Conservation (phyloP, 495 filamentous ascomycete species). For the Hypoxylon intermedium region DNA sequence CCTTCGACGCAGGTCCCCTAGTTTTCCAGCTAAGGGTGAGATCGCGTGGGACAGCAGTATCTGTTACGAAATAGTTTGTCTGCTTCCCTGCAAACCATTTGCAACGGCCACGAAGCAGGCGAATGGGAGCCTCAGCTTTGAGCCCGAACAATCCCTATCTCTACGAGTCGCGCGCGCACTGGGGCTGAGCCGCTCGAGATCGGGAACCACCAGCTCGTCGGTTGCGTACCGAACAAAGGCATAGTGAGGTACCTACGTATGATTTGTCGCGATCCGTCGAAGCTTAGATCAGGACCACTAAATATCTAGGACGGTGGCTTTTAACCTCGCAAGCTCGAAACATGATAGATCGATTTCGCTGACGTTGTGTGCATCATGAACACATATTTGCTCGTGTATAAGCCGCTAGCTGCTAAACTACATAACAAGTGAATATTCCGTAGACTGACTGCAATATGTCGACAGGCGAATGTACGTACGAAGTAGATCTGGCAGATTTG, state of each 20-base stretch:
- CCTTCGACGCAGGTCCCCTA: constrained; percentile 28
- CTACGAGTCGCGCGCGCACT: constrained; percentile 23
- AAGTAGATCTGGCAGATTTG: not conserved
- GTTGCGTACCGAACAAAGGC: not conserved
- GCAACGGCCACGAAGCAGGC: constrained; percentile 19
- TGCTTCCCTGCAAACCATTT: constrained; percentile 37
- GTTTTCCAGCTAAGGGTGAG: constrained; percentile 14
- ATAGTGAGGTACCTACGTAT: constrained; percentile 5
- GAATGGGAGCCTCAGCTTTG: constrained; percentile 30
- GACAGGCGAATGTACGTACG: too few relatives aligned
- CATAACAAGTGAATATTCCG: too few relatives aligned
- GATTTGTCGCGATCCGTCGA: constrained; percentile 4
- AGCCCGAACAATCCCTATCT: constrained; percentile 40
- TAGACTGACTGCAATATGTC: too few relatives aligned
- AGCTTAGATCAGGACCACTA: constrained; percentile 13
- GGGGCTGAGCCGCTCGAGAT: constrained; percentile 29
- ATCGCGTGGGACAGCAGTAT: constrained; percentile 38
- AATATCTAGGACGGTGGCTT: too few relatives aligned
- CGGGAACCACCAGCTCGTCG: constrained; percentile 4
- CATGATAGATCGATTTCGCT: not conserved
- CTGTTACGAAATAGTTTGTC: constrained; percentile 41
- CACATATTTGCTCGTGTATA: too few relatives aligned
- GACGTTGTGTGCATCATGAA: too few relatives aligned
- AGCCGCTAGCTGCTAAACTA: too few relatives aligned
- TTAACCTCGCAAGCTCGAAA: constrained; percentile 9